Evolutionary conservation across 331 rosid species (phyloP).

Genomic region (Quercus phellos): DNA sequence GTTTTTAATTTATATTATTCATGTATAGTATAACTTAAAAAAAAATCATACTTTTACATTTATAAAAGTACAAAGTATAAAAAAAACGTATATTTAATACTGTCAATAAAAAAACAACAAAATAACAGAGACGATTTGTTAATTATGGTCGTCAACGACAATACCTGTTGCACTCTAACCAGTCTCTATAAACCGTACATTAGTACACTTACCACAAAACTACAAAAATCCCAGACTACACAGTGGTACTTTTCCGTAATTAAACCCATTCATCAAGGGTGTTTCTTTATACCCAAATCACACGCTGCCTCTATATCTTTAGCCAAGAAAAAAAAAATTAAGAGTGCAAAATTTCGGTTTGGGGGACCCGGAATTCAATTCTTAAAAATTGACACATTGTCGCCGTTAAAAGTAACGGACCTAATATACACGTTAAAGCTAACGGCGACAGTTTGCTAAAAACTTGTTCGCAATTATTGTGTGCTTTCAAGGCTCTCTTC

Average conservation of each 20-base stretch:
- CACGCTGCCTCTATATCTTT: background rate
- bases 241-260: background rate
- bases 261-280: background rate
- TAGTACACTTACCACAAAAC: background rate
- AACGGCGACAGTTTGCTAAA: conserved; percentile 23
- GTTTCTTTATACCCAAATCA: background rate
- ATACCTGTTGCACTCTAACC: background rate
- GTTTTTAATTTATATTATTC: too few species aligned
- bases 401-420: conserved; percentile 3
- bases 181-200: background rate
- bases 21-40: too few species aligned
- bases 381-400: background rate
- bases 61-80: too few species aligned
- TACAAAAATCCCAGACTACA: background rate
- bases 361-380: background rate
- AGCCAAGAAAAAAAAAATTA: background rate
- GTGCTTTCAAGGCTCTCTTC: background rate
- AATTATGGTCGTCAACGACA: background rate
- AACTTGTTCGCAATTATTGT: conserved; percentile 21
- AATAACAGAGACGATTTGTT: too few species aligned
- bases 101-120: too few species aligned
- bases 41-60: too few species aligned
- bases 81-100: too few species aligned
- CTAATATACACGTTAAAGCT: conserved; percentile 14
- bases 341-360: background rate